Percentiles rank a stretch among this genome's conserved stretches.
phyloP scores from a whole-genome alignment of 1,284 basidiomycete genomes.

The Grifola frondosa region DNA sequence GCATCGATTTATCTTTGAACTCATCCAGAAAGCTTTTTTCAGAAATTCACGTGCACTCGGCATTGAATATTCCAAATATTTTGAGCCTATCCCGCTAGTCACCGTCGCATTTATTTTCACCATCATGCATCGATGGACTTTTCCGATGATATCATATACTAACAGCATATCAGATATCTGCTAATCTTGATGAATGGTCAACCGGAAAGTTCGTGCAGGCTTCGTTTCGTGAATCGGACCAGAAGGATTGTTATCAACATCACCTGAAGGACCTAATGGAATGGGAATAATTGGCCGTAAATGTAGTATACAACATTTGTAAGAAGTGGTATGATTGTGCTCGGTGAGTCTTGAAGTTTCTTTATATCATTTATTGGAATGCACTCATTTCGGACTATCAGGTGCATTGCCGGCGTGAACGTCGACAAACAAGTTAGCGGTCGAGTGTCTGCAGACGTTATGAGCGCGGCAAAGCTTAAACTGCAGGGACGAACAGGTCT shows the following conservation, averaged over 20 bases:
- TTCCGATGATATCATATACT: neutral
- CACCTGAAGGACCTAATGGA: slow-evolving; percentile 1
- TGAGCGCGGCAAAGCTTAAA: neutral
- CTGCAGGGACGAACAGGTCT: neutral
- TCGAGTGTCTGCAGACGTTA: neutral
- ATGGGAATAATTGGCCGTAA: neutral
- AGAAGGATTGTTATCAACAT: too few relatives aligned
- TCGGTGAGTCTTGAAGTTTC: neutral
- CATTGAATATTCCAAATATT: neutral
- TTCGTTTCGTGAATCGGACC: neutral
- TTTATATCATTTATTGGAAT: neutral
- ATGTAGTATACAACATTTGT: slow-evolving; percentile 3
- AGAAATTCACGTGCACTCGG: neutral
- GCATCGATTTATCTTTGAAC: neutral
- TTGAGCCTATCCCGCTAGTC: neutral
- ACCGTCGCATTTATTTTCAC: slow-evolving; percentile 3
- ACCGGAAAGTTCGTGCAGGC: neutral
- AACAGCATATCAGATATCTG: neutral
- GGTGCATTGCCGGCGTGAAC: neutral
- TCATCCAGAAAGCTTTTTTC: slow-evolving; percentile 1
- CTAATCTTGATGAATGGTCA: neutral
- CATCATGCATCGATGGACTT: neutral
- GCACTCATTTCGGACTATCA: too few relatives aligned
- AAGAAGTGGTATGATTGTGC: neutral
- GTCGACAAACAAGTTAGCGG: neutral